phyloP scores from a whole-genome alignment of 345 rosid genomes.

The Draba incana region DNA sequence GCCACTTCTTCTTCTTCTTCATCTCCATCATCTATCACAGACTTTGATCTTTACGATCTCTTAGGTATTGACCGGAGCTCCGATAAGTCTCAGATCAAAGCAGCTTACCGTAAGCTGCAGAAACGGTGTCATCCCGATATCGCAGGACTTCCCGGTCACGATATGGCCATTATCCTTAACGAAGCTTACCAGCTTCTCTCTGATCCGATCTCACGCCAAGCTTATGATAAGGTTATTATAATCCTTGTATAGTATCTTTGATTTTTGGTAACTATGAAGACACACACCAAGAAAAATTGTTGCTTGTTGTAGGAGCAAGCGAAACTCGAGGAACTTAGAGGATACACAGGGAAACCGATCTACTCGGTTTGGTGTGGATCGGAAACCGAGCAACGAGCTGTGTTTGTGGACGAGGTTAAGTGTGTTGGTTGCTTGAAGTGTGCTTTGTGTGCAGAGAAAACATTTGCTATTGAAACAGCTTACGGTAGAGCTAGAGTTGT shows the following conservation, averaged over 20 bases:
- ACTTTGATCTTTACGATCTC: constrained; percentile 85
- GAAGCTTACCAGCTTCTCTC: constrained; percentile 74
- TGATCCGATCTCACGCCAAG: constrained; percentile 64
- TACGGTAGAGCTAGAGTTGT: constrained; percentile 91
- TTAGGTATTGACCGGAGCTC: constrained; percentile 69
- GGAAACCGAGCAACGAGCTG: constrained; percentile 74
- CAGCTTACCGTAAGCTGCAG: constrained; percentile 73
- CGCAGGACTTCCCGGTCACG: constrained; percentile 77
- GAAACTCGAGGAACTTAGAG: constrained; percentile 65
- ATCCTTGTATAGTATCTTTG: neutral
- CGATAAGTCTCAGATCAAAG: constrained; percentile 64
- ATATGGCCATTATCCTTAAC: constrained; percentile 89
- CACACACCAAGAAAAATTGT: neutral
- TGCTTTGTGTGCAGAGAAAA: constrained; percentile 76
- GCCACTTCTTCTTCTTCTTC: constrained; percentile 48
- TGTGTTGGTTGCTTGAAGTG: constrained; percentile 94
- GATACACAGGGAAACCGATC: constrained; percentile 75
- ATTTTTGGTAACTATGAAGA: neutral
- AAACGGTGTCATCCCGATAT: constrained; percentile 89
- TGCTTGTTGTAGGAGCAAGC: constrained; percentile 62
- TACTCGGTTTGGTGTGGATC: constrained; percentile 83
- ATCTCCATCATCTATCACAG: constrained; percentile 47
- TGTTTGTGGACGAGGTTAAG: constrained; percentile 88
- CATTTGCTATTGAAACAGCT: constrained; percentile 76
- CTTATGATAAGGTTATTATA: constrained; percentile 71